Evolutionary conservation across 768 basidiomycete species (phyloP), one percentile per base, ranked within the genome.

Genomic region (Rhizopogon vesiculosus): DNA sequence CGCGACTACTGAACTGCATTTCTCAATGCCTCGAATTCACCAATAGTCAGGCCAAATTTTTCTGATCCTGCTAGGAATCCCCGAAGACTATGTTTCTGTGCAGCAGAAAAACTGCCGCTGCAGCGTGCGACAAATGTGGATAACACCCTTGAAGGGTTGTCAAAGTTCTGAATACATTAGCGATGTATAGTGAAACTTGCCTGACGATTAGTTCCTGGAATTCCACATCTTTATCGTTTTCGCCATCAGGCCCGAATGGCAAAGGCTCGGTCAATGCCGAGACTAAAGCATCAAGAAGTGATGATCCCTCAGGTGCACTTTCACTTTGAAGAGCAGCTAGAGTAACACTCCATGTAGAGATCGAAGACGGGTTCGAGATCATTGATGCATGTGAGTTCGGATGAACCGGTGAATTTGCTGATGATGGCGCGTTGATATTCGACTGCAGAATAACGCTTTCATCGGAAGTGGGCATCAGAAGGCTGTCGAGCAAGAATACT

Each of bases 371-470:
- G 62, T 86, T 73, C 4, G 76, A 69, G 2, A 85, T 72, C 68
- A 86, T 77, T 16, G 82, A 78, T 0, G 86, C 82, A 64, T 89
- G 89, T 7, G 87, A 90, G 69, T 90, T 90, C 28, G 82, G 74
- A 65, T 88, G 81, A n/a, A 89, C 75, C 0, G 78, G 75, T 45
- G 66, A 63, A 15, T 61, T 65, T 31, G 53, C 19, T 7, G 67
- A 62, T 7, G 61, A 53, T 22, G 70, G 61, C 1, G 66, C 51
- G 39, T 66, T 66, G 42, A 66, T 44, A 35, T 54, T 55, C 1
- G 53, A 55, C 9, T 63, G 28, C 5, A 59, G 7, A n/a, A 28
- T 35, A 3, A 13, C 45, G 1, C 19, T 45, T 29, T 57, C 60
- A 15, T 62, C 60, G 15, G 64, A 59, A 25, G 66, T 72, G 2